phyloP scores from a whole-genome alignment of 1,139 yeast genomes.

The Yamadazyma jaroonii region DNA sequence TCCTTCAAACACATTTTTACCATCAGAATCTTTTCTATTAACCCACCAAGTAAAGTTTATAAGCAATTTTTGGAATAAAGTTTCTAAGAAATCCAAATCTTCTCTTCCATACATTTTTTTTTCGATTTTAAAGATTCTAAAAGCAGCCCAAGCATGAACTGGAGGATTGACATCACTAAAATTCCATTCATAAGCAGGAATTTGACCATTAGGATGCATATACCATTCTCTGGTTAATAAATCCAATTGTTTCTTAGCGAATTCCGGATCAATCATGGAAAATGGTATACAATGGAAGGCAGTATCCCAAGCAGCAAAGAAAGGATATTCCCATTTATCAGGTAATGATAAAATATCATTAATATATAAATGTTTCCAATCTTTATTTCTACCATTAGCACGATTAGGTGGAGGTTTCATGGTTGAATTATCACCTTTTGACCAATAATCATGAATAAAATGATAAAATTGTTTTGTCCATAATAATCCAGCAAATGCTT shows the following conservation, averaged over 20 bases:
- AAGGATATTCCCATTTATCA: slow-evolving; percentile 96
- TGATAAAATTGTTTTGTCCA: slow-evolving; percentile 96
- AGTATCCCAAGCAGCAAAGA: slow-evolving; percentile 97
- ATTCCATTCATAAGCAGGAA: slow-evolving; percentile 98
- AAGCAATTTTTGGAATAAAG: slow-evolving; percentile 86
- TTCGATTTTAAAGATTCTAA: slow-evolving; percentile 85
- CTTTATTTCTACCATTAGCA: slow-evolving; percentile 79
- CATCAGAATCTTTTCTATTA: slow-evolving; percentile 84
- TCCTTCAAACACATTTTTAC: slow-evolving; percentile 91
- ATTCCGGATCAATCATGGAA: slow-evolving; percentile 93
- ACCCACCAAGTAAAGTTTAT: slow-evolving; percentile 99
- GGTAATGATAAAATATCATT: slow-evolving; percentile 90
- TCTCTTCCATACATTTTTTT: slow-evolving; percentile 80
- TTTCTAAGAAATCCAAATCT: slow-evolving; percentile 82
- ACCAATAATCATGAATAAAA: slow-evolving; percentile 86
- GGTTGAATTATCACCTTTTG: slow-evolving; percentile 79
- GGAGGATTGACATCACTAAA: slow-evolving; percentile 96
- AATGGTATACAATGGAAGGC: slow-evolving; percentile 95
- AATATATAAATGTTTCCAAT: slow-evolving; percentile 88
- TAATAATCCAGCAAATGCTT: slow-evolving; percentile 89
- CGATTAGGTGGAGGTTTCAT: slow-evolving; percentile 77
- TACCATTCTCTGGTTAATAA: slow-evolving; percentile 93
- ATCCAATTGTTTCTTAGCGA: slow-evolving; percentile 88
- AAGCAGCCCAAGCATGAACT: slow-evolving; percentile 97
- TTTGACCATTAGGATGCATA: slow-evolving; percentile 98